Percentiles rank a stretch among this genome's conserved stretches.
These are phyloP conservation scores for Russula sp. DNA, from an alignment of 768 basidiomycete species.

Conservation along the genomic window DNA sequence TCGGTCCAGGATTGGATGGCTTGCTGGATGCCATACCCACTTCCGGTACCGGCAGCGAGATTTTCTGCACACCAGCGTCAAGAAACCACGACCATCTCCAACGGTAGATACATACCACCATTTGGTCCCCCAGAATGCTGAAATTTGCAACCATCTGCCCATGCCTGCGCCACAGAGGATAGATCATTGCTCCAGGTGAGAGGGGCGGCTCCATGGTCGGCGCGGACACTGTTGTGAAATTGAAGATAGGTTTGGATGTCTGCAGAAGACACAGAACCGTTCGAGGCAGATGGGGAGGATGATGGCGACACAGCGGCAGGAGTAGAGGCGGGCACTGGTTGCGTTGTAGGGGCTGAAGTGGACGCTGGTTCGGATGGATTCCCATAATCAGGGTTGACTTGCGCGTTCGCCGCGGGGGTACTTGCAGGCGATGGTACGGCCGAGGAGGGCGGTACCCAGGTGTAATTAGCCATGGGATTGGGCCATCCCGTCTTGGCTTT, in stretches of 20 bases:
- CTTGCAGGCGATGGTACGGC: too few relatives aligned
- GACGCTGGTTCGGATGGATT: too few relatives aligned
- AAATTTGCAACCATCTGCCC: constrained; percentile 67
- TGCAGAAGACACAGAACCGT: constrained; percentile 36
- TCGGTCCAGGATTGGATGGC: constrained; percentile 63
- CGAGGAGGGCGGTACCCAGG: background rate
- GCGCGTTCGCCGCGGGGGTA: too few relatives aligned
- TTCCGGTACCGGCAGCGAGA: constrained; percentile 68
- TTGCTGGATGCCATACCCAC: constrained; percentile 44
- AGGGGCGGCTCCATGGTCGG: constrained; percentile 57
- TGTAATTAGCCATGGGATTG: background rate
- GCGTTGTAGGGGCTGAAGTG: background rate
- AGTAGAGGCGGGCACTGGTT: constrained; percentile 13
- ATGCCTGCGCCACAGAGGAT: constrained; percentile 61
- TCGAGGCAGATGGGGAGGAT: constrained; percentile 13
- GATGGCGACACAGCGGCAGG: constrained; percentile 1
- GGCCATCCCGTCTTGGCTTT: constrained; percentile 35
- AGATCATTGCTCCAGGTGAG: constrained; percentile 63
- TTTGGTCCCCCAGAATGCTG: constrained; percentile 64
- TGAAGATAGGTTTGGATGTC: constrained; percentile 55
- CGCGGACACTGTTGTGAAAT: constrained; percentile 61
- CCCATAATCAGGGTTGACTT: too few relatives aligned
- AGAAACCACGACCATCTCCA: background rate
- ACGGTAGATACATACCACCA: constrained; percentile 46
- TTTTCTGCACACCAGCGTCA: constrained; percentile 50